Evolutionary conservation across 768 basidiomycete species (phyloP).

Genomic region (Psilocybe cyanescens): DNA sequence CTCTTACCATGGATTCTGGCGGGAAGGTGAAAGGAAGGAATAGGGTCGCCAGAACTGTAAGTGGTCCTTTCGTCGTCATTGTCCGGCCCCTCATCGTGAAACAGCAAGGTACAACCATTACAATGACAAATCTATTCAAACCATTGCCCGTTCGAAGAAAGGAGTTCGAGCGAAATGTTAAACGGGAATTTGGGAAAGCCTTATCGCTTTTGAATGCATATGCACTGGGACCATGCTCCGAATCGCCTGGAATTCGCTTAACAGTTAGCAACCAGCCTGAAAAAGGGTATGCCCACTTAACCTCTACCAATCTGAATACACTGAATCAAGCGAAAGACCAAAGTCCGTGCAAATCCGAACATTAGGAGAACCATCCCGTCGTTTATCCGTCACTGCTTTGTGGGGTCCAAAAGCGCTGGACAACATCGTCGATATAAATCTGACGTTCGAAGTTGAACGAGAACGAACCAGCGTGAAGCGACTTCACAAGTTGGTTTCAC

Average conservation of each 20-base stretch:
- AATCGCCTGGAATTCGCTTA: slow-evolving; percentile 73
- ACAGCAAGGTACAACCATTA: slow-evolving; percentile 87
- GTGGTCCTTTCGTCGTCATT: slow-evolving; percentile 16
- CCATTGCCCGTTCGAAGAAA: slow-evolving; percentile 90
- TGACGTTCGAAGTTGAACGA: slow-evolving; percentile 69
- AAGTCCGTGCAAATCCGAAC: slow-evolving; percentile 77
- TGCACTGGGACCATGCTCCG: slow-evolving; percentile 84
- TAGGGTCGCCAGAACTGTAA: slow-evolving; percentile 79
- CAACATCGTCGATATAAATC: slow-evolving; percentile 71
- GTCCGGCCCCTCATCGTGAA: slow-evolving; percentile 6
- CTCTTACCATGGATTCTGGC: slow-evolving; percentile 70
- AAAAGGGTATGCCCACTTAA: slow-evolving; percentile 60
- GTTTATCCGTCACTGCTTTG: slow-evolving; percentile 69
- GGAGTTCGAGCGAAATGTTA: slow-evolving; percentile 86
- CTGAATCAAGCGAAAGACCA: slow-evolving; percentile 38
- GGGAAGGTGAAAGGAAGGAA: slow-evolving; percentile 62
- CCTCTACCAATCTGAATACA: background rate
- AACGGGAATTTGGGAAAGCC: slow-evolving; percentile 89
- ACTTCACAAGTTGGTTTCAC: slow-evolving; percentile 27
- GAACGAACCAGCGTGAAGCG: slow-evolving; percentile 56
- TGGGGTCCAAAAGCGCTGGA: slow-evolving; percentile 88
- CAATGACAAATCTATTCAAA: slow-evolving; percentile 71
- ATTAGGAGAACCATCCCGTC: slow-evolving; percentile 62
- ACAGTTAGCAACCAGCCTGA: slow-evolving; percentile 70
- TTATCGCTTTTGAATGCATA: slow-evolving; percentile 85